Conservation (phyloP, 2,329 filamentous ascomycete species). For the Trichoderma sp. region DNA sequence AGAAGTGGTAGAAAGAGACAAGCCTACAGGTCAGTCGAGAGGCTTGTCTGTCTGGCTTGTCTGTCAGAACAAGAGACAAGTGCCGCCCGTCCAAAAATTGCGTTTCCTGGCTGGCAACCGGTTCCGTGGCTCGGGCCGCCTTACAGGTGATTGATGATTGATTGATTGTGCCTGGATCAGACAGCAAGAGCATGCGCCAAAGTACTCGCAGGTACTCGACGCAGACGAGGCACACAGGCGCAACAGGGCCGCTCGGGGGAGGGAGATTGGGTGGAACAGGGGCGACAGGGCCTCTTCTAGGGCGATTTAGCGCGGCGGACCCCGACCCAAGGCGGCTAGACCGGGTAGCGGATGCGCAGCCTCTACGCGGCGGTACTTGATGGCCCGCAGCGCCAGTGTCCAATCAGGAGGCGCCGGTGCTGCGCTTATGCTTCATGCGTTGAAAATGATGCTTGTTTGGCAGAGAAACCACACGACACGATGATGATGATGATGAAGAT, state of each 20-base stretch:
- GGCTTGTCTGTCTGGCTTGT: constrained; percentile 2
- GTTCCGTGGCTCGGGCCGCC: constrained; percentile 26
- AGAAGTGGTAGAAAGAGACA: not conserved
- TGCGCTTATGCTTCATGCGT: not conserved
- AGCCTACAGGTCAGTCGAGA: not conserved
- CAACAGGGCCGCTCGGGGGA: not conserved
- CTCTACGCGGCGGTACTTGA: not conserved
- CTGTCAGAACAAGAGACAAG: not conserved
- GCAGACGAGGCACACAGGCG: too few species aligned
- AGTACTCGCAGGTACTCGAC: not conserved
- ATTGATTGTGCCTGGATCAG: too few species aligned
- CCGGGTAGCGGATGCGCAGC: not conserved
- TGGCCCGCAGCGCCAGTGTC: not conserved
- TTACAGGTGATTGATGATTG: not conserved
- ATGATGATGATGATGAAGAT: too few species aligned
- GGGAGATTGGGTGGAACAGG: constrained; percentile 22
- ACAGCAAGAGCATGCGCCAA: not conserved
- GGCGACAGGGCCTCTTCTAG: constrained; percentile 20
- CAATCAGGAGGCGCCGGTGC: constrained; percentile 13
- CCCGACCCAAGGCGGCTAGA: constrained; percentile 4
- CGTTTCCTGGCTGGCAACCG: not conserved
- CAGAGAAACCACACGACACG: too few species aligned
- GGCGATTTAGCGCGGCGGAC: constrained; percentile 15
- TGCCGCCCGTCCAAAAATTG: constrained; percentile 10
- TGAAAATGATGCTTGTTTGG: not conserved